A percentile compares a stretch with the other conserved stretches of the same genome.
These are phyloP conservation scores for Penicillium roqueforti DNA, from an alignment of 495 filamentous ascomycete genomes.

Conservation along the genomic window DNA sequence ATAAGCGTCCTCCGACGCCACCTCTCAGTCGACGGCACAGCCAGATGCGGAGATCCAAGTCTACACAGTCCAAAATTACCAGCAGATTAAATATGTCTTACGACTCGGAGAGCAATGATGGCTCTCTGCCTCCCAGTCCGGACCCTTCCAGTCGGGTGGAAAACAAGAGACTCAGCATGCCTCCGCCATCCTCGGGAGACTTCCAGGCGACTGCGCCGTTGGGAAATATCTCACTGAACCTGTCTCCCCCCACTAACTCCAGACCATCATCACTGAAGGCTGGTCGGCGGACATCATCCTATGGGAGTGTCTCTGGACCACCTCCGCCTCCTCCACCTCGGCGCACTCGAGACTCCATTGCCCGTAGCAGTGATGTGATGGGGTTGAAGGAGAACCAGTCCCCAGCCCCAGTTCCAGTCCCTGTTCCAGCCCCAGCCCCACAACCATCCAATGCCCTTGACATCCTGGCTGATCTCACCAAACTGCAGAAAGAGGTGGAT, in stretches of 20 bases:
- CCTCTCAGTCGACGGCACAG: conserved; percentile 47
- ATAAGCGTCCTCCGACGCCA: conserved; percentile 49
- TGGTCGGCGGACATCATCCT: conserved; percentile 21
- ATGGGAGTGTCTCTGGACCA: conserved; percentile 27
- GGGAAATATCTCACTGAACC: conserved; percentile 2
- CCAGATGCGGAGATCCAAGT: conserved; percentile 43
- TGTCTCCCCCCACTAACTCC: conserved; percentile 6
- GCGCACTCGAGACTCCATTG: conserved; percentile 51
- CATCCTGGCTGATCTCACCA: conserved; percentile 63
- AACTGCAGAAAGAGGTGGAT: conserved; percentile 69
- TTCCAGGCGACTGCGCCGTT: conserved; percentile 3
- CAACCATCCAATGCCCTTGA: conserved; percentile 44
- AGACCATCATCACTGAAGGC: conserved; percentile 10
- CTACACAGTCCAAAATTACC: conserved; percentile 34
- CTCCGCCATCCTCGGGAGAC: conserved; percentile 19
- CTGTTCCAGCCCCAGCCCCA: no score
- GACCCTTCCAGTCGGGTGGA: conserved; percentile 17
- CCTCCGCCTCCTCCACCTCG: conserved; percentile 62
- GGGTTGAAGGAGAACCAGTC: conserved; percentile 19
- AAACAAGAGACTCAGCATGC: conserved; percentile 25
- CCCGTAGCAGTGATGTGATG: conserved; percentile 40
- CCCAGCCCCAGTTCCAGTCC: conserved; percentile 22
- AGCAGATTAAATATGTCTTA: conserved; percentile 32
- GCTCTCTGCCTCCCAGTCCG: conserved; percentile 35
- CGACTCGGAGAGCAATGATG: conserved; percentile 22